Evolutionary conservation across 2,329 filamentous ascomycete species (phyloP), one percentile per base, ranked within the genome.

Genomic region (Xylariales sp.): DNA sequence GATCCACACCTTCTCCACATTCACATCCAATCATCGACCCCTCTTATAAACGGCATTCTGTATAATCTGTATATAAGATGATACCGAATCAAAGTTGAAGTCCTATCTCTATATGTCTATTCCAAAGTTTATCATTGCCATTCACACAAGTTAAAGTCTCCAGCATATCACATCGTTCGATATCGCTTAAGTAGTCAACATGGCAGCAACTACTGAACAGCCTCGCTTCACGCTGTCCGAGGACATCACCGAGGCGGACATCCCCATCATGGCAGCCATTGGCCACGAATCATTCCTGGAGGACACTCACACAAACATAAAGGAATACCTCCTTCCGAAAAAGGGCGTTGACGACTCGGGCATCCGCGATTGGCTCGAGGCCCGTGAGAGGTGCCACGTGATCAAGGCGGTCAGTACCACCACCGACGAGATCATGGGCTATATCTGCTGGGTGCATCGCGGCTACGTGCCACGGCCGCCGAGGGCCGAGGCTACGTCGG

Each of bases 281-380:
- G 32, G 14, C 18, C 32, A 35, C n/a, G 16, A 35, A 21, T n/a
- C 32, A 18, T 35, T 35, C 16, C 16, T 35, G 16, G 18, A 35
- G 5, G 32, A 35, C 16, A 35, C 32, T n/a, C 32, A 35, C 32
- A 35, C 32, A 18, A 35, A 35, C 16, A n/a, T 35, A 8, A 35
- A 35, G 32, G 20, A 35, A 21, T 35, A 35, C 18, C 32, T 35
- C 14, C 32, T 35, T 18, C 32, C 32, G 16, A 18, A 35, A 35
- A 5, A 35, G 32, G 20, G 7, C 7, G 32, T 18, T 20, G 32
- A 35, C 14, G 16, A 35, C 32, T 35, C 14, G n/a, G 32, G 32
- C 8, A n/a, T 35, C 32, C 32, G 16, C 32, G 12, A 18, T 8
- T 35, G 11, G 32, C 32, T 35, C 16, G 32, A 9, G n/a, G 32